A percentile compares a stretch with the other conserved stretches of the same genome.
These are phyloP conservation scores for Blastocystis sp. DNA, from an alignment of 352 stramenopile genomes.

Conservation along the genomic window DNA sequence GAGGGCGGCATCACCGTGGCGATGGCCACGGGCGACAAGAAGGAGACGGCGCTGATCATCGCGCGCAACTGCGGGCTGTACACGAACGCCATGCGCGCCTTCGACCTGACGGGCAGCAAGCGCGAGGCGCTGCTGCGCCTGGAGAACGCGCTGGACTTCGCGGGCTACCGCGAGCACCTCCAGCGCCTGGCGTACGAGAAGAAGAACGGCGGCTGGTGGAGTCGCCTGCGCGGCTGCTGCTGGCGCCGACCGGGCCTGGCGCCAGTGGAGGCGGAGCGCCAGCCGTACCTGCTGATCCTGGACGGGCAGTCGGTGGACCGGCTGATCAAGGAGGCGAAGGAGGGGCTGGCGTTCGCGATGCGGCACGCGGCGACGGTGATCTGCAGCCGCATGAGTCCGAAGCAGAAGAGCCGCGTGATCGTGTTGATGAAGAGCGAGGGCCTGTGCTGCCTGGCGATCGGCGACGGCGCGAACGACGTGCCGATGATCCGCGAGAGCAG, in stretches of 20 bases:
- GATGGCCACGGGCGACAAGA: slow-evolving; percentile 68
- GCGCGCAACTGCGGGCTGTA: slow-evolving; percentile 52
- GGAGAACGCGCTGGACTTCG: not conserved
- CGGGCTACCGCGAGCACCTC: slow-evolving; percentile 22
- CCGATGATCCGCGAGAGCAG: slow-evolving; percentile 98
- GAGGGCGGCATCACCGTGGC: slow-evolving; percentile 46
- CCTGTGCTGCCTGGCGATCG: slow-evolving; percentile 82
- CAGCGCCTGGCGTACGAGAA: slow-evolving; percentile 21
- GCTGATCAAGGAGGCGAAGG: slow-evolving; percentile 29
- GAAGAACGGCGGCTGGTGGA: slow-evolving; percentile 19
- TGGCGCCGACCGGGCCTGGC: not conserved
- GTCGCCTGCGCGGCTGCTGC: not conserved
- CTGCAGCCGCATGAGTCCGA: slow-evolving; percentile 60
- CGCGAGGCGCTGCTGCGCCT: not conserved
- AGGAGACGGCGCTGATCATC: slow-evolving; percentile 67
- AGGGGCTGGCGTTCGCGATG: slow-evolving; percentile 16
- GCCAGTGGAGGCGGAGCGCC: not conserved
- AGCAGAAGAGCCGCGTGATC: slow-evolving; percentile 66
- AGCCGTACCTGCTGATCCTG: slow-evolving; percentile 27
- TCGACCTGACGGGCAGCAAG: slow-evolving; percentile 23
- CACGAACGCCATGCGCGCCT: slow-evolving; percentile 18
- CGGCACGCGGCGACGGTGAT: slow-evolving; percentile 38
- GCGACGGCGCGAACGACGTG: slow-evolving; percentile 97
- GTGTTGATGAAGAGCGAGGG: slow-evolving; percentile 50
- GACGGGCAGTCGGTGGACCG: slow-evolving; percentile 46